Conservation (phyloP, 2,329 filamentous ascomycete species). For the Ophiostoma perfectum region DNA sequence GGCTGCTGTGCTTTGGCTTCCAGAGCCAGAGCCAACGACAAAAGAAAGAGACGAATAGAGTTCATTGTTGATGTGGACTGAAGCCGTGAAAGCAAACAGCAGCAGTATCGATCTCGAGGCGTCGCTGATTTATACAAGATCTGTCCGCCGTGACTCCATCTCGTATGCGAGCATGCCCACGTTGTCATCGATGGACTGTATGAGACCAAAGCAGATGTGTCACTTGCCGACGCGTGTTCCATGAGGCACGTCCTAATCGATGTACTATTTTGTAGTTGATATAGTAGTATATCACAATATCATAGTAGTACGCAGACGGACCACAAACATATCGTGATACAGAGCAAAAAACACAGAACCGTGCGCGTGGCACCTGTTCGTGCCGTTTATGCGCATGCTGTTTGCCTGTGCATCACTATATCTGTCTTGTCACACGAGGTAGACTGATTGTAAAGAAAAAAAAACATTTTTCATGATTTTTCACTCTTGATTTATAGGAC, state of each 20-base stretch:
- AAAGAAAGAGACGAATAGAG: neutral
- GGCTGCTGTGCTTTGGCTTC: neutral
- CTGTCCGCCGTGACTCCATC: neutral
- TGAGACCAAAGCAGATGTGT: neutral
- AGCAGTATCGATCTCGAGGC: too few species aligned
- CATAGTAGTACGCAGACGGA: too few species aligned
- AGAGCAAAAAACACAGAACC: too few species aligned
- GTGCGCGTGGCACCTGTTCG: too few species aligned
- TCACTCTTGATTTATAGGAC: too few species aligned
- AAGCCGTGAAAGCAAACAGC: too few species aligned
- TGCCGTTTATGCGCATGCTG: too few species aligned
- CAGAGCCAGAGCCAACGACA: neutral
- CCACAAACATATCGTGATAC: too few species aligned
- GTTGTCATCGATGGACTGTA: neutral
- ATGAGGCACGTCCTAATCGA: neutral
- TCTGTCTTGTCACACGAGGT: neutral
- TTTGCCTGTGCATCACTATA: too few species aligned
- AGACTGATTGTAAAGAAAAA: neutral
- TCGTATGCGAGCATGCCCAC: neutral
- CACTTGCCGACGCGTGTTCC: conserved; percentile 5
- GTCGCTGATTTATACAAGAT: neutral
- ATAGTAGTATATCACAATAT: neutral
- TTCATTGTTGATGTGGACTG: too few species aligned
- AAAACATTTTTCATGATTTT: neutral
- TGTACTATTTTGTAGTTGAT: neutral